These are phyloP conservation scores for Pseudogymnoascus sp. DNA, from an alignment of 2,329 filamentous ascomycete species.

Conservation along the genomic window DNA sequence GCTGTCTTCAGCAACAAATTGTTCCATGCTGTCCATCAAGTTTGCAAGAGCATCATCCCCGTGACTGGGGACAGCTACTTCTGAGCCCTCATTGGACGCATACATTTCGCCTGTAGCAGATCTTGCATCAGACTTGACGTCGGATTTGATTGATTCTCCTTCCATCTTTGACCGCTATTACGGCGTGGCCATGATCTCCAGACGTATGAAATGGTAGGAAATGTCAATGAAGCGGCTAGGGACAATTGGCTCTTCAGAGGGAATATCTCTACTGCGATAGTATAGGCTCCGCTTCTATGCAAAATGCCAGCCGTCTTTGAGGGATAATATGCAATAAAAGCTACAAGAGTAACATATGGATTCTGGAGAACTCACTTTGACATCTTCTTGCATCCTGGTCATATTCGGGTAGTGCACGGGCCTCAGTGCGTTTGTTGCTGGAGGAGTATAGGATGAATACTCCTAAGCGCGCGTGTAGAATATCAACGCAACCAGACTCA, in stretches of 20 bases:
- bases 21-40: neutral
- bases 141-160: neutral
- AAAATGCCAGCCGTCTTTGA: neutral
- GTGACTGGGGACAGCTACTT: neutral
- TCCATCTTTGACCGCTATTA: neutral
- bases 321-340: neutral
- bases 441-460: neutral
- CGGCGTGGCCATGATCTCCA: neutral
- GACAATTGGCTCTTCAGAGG: neutral
- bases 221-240: neutral
- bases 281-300: neutral
- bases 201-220: neutral
- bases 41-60: neutral
- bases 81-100: neutral
- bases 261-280: neutral
- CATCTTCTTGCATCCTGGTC: neutral
- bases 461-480: neutral
- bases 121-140: neutral
- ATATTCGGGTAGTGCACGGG: constrained; percentile 2
- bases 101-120: neutral
- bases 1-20: neutral
- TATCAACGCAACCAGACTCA: neutral
- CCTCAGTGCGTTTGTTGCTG: neutral
- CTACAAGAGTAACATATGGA: neutral
- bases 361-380: neutral